Conservation (phyloP, 495 filamentous ascomycete genomes). For the Lindgomyces ingoldianus region DNA sequence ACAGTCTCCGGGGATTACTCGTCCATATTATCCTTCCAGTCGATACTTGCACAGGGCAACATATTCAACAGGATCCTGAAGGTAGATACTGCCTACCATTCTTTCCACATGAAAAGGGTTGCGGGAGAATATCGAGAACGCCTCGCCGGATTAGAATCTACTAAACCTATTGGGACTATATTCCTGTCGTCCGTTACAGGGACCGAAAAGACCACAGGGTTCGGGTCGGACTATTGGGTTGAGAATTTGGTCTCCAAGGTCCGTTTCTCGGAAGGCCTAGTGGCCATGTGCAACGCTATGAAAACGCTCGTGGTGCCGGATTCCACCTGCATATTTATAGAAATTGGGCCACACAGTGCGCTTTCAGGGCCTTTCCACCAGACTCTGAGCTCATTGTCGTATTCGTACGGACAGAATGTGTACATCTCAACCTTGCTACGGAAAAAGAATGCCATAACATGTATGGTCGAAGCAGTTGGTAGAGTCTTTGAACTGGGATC, state of each 20-base stretch:
- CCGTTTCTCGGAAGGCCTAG: slow-evolving; percentile 53
- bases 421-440: slow-evolving; percentile 1
- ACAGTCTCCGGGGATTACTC: slow-evolving; percentile 9
- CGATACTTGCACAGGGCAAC: neutral
- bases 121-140: slow-evolving; percentile 34
- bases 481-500: neutral
- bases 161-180: neutral
- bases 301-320: neutral
- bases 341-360: slow-evolving; percentile 22
- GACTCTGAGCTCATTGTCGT: neutral
- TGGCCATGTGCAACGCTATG: slow-evolving; percentile 21
- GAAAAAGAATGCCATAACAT: neutral
- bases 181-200: slow-evolving; percentile 41
- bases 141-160: slow-evolving; percentile 7
- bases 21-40: neutral
- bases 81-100: slow-evolving; percentile 45
- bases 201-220: slow-evolving; percentile 10
- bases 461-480: neutral
- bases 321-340: neutral
- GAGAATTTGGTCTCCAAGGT: slow-evolving; percentile 37
- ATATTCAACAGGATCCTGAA: slow-evolving; percentile 38
- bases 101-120: slow-evolving; percentile 41
- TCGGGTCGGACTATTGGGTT: slow-evolving; percentile 32
- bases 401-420: neutral
- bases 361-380: slow-evolving; percentile 10